Evolutionary conservation across 2,329 filamentous ascomycete species (phyloP).

Genomic region (Talaromyces rugulosus): DNA sequence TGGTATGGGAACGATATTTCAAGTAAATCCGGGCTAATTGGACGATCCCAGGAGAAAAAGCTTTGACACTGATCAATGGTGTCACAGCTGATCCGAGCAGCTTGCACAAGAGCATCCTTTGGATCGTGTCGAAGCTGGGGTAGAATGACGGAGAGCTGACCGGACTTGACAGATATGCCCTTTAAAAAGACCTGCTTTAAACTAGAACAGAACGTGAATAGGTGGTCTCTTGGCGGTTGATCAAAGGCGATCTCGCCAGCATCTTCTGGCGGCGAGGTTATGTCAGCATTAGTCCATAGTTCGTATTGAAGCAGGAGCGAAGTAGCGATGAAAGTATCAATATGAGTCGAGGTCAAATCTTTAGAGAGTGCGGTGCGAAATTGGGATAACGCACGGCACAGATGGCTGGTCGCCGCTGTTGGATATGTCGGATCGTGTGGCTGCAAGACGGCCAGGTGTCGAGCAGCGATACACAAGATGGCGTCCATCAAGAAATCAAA

Average conservation of each 20-base stretch:
- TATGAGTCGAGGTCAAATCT: conserved; percentile 7
- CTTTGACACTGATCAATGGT: conserved; percentile 3
- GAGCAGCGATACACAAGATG: conserved; percentile 6
- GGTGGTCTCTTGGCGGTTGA: background rate
- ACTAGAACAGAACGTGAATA: conserved; percentile 10
- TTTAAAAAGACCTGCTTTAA: conserved; percentile 11
- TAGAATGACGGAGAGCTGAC: background rate
- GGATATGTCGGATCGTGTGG: background rate
- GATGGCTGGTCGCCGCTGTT: conserved; percentile 2
- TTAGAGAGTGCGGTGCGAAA: conserved; percentile 3
- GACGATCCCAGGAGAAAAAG: conserved; percentile 1
- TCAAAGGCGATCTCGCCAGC: background rate
- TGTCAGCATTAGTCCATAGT: conserved; percentile 7
- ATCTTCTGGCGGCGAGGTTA: background rate
- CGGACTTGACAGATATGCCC: background rate
- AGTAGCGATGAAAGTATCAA: conserved; percentile 11
- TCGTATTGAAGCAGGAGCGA: conserved; percentile 11
- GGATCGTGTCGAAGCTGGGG: background rate
- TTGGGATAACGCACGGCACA: conserved; percentile 2
- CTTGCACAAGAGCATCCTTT: background rate
- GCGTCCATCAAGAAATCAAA: conserved; percentile 9
- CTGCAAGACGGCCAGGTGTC: conserved; percentile 4
- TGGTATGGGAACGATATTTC: background rate
- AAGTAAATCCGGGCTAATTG: background rate
- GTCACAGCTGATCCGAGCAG: conserved; percentile 1